Evolutionary conservation across 805 yeast species (phyloP).

Genomic region (Candida corydali): DNA sequence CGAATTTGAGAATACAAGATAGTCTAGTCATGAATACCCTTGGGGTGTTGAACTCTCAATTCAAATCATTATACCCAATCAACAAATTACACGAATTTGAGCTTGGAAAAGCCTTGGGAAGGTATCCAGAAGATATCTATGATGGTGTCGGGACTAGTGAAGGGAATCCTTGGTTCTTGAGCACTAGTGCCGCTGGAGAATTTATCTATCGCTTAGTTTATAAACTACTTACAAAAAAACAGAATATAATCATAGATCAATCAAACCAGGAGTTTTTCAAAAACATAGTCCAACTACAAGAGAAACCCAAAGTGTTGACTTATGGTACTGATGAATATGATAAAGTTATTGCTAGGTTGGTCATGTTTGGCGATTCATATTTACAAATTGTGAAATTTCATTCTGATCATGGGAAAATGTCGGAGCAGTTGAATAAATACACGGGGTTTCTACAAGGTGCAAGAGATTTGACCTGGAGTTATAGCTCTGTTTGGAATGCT

Average conservation of each 20-base stretch:
- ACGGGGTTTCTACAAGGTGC: constrained; percentile 91
- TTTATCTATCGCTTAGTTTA: constrained; percentile 52
- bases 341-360: constrained; percentile 41
- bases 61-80: constrained; percentile 74
- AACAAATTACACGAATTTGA: constrained; percentile 42
- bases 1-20: constrained; percentile 38
- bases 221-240: constrained; percentile 33
- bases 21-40: constrained; percentile 59
- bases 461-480: constrained; percentile 83
- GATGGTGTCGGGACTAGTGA: constrained; percentile 68
- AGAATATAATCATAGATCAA: constrained; percentile 42
- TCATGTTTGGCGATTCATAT: constrained; percentile 65
- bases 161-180: constrained; percentile 93
- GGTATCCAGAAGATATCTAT: constrained; percentile 91
- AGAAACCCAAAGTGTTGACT: constrained; percentile 12
- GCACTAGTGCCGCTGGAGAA: constrained; percentile 69
- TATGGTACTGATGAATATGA: constrained; percentile 43
- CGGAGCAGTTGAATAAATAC: constrained; percentile 82
- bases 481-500: constrained; percentile 71
- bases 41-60: constrained; percentile 55
- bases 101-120: constrained; percentile 71
- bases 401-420: constrained; percentile 69
- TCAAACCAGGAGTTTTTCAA: constrained; percentile 25
- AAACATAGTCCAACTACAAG: constrained; percentile 12
- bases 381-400: constrained; percentile 55